A percentile compares a stretch with the other conserved stretches of the same genome.
Conservation (phyloP, 2,329 filamentous ascomycete species). For the Pezicula neosporulosa region DNA sequence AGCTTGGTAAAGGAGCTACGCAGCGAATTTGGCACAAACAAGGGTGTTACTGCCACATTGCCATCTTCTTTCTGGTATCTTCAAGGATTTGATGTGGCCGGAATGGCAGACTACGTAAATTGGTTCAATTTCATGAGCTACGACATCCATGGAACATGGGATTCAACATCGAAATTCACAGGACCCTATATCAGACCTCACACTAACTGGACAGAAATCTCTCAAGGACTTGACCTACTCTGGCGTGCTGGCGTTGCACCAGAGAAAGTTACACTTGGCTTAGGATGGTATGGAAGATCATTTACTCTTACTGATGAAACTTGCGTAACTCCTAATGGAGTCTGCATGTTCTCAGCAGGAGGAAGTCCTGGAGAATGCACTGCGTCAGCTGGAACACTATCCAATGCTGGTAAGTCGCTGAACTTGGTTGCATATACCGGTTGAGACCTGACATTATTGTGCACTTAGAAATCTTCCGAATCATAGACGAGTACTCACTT, state of each 20-base stretch:
- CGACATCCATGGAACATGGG: slow-evolving; percentile 32
- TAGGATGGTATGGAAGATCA: slow-evolving; percentile 10
- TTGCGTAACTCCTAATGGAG: slow-evolving; percentile 2
- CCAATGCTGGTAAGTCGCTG: slow-evolving; percentile 20
- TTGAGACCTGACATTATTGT: slow-evolving; percentile 15
- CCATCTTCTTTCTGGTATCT: slow-evolving; percentile 25
- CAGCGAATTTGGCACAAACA: slow-evolving; percentile 22
- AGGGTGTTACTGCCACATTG: slow-evolving; percentile 15
- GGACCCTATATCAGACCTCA: slow-evolving; percentile 7
- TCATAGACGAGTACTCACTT: slow-evolving; percentile 15
- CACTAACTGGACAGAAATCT: slow-evolving; percentile 11
- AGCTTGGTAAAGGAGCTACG: slow-evolving; percentile 16
- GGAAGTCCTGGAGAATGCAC: slow-evolving; percentile 15
- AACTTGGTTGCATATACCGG: background rate
- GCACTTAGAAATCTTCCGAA: slow-evolving; percentile 28
- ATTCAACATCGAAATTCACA: slow-evolving; percentile 23
- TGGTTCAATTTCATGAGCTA: slow-evolving; percentile 26
- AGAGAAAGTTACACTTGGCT: slow-evolving; percentile 6
- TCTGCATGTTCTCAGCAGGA: slow-evolving; percentile 8
- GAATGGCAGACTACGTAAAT: slow-evolving; percentile 16
- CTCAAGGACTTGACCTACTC: slow-evolving; percentile 8
- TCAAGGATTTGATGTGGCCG: slow-evolving; percentile 21
- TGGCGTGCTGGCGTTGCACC: slow-evolving; percentile 9
- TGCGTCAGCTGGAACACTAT: slow-evolving; percentile 27
- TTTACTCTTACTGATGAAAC: slow-evolving; percentile 5